A percentile compares a stretch with the other conserved stretches of the same genome.
phyloP scores from a whole-genome alignment of 352 stramenopile genomes.

The Elongisporangium undulatum region DNA sequence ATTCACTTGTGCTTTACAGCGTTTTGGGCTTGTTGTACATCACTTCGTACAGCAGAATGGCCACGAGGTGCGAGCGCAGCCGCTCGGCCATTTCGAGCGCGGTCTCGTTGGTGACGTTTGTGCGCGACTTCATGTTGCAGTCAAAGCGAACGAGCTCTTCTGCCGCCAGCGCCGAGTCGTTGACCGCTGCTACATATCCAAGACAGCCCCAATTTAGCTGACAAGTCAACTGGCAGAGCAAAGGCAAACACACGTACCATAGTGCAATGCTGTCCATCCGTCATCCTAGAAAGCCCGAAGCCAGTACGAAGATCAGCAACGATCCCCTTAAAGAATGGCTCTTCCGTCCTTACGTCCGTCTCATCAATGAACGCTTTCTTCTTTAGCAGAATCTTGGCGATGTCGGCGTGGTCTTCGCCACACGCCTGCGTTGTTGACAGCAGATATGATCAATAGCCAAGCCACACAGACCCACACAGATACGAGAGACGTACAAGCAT shows the following conservation, averaged over 20 bases:
- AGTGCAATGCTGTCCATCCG: constrained; percentile 74
- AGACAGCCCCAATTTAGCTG: too few species aligned
- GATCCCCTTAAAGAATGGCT: constrained; percentile 4
- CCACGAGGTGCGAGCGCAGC: constrained; percentile 63
- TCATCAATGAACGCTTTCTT: constrained; percentile 79
- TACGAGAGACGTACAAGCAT: constrained; percentile 47
- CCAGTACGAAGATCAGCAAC: constrained; percentile 6
- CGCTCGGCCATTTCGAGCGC: constrained; percentile 76
- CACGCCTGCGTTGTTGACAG: constrained; percentile 33
- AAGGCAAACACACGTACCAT: constrained; percentile 50
- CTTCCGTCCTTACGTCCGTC: constrained; percentile 39
- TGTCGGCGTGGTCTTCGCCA: constrained; percentile 55
- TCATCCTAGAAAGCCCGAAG: constrained; percentile 38
- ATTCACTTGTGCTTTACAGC: not conserved
- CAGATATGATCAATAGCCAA: not conserved
- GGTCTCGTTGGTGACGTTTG: constrained; percentile 66
- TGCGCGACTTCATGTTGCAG: constrained; percentile 50
- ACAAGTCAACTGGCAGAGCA: too few species aligned
- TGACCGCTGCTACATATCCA: constrained; percentile 42
- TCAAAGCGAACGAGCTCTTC: constrained; percentile 69
- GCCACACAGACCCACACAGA: not conserved
- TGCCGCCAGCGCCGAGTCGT: constrained; percentile 56
- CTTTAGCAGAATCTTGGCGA: constrained; percentile 56
- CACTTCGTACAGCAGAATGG: constrained; percentile 68
- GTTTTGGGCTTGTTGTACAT: constrained; percentile 44